Conservation (phyloP, 169 alveolate genomes). For the Blepharisma undulans region DNA sequence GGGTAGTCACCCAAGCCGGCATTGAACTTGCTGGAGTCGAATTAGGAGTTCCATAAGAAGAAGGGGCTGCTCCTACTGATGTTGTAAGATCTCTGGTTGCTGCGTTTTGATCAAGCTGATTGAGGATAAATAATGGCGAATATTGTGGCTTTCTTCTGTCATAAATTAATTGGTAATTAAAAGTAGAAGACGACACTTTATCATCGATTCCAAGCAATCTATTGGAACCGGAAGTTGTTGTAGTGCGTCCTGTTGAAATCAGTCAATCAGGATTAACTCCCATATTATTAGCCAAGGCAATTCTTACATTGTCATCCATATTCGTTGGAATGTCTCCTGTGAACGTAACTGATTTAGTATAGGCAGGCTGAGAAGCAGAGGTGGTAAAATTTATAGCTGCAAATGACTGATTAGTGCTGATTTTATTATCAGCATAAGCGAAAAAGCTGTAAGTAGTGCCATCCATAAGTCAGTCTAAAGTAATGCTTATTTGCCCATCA, state of each 20-base stretch:
- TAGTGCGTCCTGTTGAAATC: background rate
- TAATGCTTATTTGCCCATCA: background rate
- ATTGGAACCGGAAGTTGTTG: background rate
- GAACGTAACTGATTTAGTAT: background rate
- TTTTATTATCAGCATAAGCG: background rate
- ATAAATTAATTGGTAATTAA: background rate
- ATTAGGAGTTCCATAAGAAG: background rate
- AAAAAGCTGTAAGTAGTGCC: background rate
- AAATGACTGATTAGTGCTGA: background rate
- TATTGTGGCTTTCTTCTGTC: background rate
- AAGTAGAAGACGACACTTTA: background rate
- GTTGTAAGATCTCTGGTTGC: background rate
- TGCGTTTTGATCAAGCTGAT: background rate
- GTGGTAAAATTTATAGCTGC: background rate
- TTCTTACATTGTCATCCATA: background rate
- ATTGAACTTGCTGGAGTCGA: background rate
- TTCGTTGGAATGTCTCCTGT: background rate
- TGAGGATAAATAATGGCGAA: background rate
- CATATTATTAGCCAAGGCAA: background rate
- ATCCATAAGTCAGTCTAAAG: background rate
- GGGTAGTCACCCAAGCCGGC: no score
- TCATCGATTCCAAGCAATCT: background rate
- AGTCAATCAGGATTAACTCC: background rate
- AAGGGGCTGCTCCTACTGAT: background rate
- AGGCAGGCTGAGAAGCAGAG: background rate